A percentile compares a stretch with the other conserved stretches of the same genome.
Conservation (phyloP, 73 alveolate genomes). For the Paramecium pentaurelia region DNA sequence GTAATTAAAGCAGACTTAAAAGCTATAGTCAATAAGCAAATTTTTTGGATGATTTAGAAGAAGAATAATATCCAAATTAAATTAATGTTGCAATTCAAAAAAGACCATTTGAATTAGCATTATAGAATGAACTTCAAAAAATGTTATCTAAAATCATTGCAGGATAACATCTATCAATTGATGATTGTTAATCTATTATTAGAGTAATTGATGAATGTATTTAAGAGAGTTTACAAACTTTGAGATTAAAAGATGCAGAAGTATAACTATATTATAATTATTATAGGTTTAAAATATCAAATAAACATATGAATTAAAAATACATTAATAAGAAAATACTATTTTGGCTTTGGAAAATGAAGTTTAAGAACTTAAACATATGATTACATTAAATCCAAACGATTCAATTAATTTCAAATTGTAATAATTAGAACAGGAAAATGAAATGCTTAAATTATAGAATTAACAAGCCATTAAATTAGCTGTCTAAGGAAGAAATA, state of each 20-base stretch:
- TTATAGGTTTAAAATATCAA: not conserved
- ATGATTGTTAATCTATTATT: not conserved
- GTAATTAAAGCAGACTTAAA: conserved; percentile 13
- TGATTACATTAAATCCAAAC: not conserved
- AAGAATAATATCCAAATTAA: conserved; percentile 25
- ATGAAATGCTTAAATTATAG: conserved; percentile 24
- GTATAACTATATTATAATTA: not conserved
- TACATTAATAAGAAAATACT: not conserved
- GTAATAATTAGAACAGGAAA: not conserved
- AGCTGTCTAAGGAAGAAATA: conserved; percentile 10
- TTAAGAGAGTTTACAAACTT: not conserved
- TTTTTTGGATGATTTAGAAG: conserved; percentile 37
- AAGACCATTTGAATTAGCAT: not conserved
- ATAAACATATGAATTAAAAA: not conserved
- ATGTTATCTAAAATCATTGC: not conserved
- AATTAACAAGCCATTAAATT: conserved; percentile 20
- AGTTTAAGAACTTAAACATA: not conserved
- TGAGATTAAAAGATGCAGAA: conserved; percentile 3
- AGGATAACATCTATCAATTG: not conserved
- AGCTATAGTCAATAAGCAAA: conserved; percentile 28
- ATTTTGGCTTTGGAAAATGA: conserved; percentile 27
- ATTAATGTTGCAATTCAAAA: conserved; percentile 21
- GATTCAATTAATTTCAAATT: not conserved
- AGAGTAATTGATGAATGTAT: conserved; percentile 8
- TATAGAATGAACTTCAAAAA: conserved; percentile 43